These are phyloP conservation scores for Meripilus lineatus DNA, from an alignment of 1,284 basidiomycete genomes.

Conservation along the genomic window DNA sequence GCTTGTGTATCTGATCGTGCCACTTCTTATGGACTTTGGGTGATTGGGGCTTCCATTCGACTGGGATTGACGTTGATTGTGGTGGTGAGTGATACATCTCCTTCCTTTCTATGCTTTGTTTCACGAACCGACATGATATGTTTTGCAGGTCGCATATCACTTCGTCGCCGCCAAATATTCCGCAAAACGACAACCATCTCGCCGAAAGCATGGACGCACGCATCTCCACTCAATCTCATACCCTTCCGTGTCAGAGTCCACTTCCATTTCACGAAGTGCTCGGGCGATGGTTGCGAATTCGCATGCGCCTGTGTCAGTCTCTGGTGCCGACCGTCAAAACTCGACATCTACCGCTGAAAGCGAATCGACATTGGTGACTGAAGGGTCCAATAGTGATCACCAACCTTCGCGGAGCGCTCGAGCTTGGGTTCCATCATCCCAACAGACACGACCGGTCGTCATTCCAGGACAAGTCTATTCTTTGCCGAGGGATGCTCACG, in stretches of 20 bases:
- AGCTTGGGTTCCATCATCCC: slow-evolving; percentile 6
- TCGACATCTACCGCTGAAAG: slow-evolving; percentile 12
- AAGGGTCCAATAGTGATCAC: slow-evolving; percentile 5
- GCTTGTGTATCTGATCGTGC: slow-evolving; percentile 25
- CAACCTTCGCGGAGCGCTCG: slow-evolving; percentile 8
- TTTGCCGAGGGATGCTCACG: slow-evolving; percentile 7
- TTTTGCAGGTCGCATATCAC: slow-evolving; percentile 34
- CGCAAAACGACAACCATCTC: slow-evolving; percentile 21
- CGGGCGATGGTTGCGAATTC: slow-evolving; percentile 19
- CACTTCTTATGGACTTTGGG: slow-evolving; percentile 46
- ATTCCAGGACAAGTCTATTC: no score
- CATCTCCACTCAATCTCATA: slow-evolving; percentile 18
- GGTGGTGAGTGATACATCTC: slow-evolving; percentile 37
- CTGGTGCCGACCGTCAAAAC: slow-evolving; percentile 5
- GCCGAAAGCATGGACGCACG: slow-evolving; percentile 23
- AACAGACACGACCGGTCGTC: not conserved
- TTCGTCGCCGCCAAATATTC: slow-evolving; percentile 28
- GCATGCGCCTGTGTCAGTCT: slow-evolving; percentile 18
- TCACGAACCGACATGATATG: not conserved
- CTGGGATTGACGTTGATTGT: slow-evolving; percentile 44
- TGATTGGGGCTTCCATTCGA: slow-evolving; percentile 45
- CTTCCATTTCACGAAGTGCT: slow-evolving; percentile 15
- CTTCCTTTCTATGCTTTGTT: slow-evolving; percentile 1
- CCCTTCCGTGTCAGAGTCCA: slow-evolving; percentile 13
- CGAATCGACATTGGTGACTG: slow-evolving; percentile 14